These are phyloP conservation scores for Echria macrotheca DNA, from an alignment of 495 filamentous ascomycete genomes.

Conservation along the genomic window DNA sequence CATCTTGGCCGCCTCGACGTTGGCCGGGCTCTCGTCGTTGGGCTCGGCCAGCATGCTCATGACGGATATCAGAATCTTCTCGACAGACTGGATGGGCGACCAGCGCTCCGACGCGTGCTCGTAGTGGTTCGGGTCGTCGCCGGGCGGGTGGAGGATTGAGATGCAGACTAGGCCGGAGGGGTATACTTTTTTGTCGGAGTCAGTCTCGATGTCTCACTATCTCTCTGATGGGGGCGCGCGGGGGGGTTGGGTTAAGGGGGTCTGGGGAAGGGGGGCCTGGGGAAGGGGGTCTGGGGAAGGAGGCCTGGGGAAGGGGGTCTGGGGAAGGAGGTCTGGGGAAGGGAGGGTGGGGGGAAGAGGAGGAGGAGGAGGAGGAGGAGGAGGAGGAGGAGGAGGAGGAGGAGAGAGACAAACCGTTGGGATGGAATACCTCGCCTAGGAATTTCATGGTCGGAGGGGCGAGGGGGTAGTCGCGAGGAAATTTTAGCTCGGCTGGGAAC, in stretches of 20 bases:
- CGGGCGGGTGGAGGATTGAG: slow-evolving; percentile 95
- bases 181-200: slow-evolving; percentile 62
- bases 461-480: slow-evolving; percentile 93
- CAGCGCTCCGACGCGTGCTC: slow-evolving; percentile 94
- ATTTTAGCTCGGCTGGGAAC: slow-evolving; percentile 89
- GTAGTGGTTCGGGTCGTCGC: slow-evolving; percentile 98
- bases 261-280: neutral
- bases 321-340: neutral
- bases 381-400: no score
- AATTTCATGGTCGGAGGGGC: slow-evolving; percentile 95
- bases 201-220: neutral
- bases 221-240: neutral
- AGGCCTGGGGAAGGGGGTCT: slow-evolving; percentile 5
- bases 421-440: slow-evolving; percentile 87
- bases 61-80: slow-evolving; percentile 95
- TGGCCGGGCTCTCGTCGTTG: slow-evolving; percentile 97
- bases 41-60: slow-evolving; percentile 99
- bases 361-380: no score
- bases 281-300: neutral
- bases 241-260: neutral
- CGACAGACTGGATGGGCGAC: slow-evolving; percentile 93
- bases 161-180: slow-evolving; percentile 90
- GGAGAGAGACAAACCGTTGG: slow-evolving; percentile 74
- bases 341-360: no score
- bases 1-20: slow-evolving; percentile 98